Evolutionary conservation across 805 yeast genomes (phyloP), one percentile per base, ranked within the genome.

Genomic region (Blastobotrys parvus): DNA sequence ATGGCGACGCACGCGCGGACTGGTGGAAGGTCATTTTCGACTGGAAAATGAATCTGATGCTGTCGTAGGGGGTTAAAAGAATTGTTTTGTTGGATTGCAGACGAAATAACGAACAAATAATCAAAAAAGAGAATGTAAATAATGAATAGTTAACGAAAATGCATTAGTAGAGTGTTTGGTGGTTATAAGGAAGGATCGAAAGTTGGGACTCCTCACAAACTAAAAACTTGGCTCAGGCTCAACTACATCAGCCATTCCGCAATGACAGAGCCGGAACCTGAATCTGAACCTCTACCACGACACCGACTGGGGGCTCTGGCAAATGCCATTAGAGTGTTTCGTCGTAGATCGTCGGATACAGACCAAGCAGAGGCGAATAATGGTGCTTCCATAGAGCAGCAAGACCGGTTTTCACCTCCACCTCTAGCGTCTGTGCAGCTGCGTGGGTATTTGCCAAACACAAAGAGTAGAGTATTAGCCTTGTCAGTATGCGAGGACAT

Each of bases 31-130:
- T 86, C 15, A 74, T 83, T 38, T 72, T 73, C 37, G 94, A 86
- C 47, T 83, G 94, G 94, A 86, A 82, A 54, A 81, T 84, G 74
- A 83, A 84, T 52, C 71, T 86, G 41, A 82, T 85, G 89, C 63
- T 86, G 30, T 20, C 29, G 17, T 36, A 18, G 20, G 6, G 17
- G 34, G 15, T 15, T 15, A 10, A 29, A 13, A n/a, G 4, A 29
- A 25, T 11, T 25, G n/a, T n/a, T n/a, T n/a, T n/a, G n/a, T n/a
- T n/a, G n/a, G n/a, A n/a, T n/a, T n/a, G n/a, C n/a, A n/a, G n/a
- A n/a, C n/a, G n/a, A n/a, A n/a, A n/a, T n/a, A n/a, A n/a, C n/a
- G n/a, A n/a, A n/a, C n/a, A n/a, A n/a, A n/a, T n/a, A n/a, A n/a
- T n/a, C n/a, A n/a, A n/a, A n/a, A n/a, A n/a, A n/a, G n/a, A n/a